Percentiles rank a stretch among this genome's conserved stretches.
Evolutionary conservation across 2,329 filamentous ascomycete genomes (phyloP).

Genomic region (Diaporthe caulivora): DNA sequence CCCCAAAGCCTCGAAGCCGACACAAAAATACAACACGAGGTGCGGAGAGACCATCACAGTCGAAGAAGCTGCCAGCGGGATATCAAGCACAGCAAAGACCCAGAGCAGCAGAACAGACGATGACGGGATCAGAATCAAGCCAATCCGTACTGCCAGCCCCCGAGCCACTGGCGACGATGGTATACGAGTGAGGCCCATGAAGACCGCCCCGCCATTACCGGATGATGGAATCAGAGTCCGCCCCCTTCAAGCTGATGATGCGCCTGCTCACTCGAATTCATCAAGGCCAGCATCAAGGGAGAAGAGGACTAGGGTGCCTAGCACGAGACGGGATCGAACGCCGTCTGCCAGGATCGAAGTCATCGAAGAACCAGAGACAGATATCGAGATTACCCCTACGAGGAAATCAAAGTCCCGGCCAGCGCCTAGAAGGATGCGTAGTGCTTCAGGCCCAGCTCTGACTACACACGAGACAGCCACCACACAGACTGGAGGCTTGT

Average conservation of each 20-base stretch:
- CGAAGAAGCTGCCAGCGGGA: conserved; percentile 46
- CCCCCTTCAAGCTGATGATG: conserved; percentile 42
- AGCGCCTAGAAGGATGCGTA: conserved; percentile 17
- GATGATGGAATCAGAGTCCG: conserved; percentile 53
- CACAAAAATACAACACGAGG: conserved; percentile 45
- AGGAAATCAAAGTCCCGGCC: conserved; percentile 39
- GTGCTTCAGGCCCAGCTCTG: conserved; percentile 35
- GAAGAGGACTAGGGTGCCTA: conserved; percentile 42
- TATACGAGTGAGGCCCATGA: conserved; percentile 48
- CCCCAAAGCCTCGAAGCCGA: conserved; percentile 40
- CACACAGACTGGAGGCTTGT: conserved; percentile 48
- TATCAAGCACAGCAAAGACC: conserved; percentile 39
- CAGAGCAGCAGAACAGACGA: conserved; percentile 40
- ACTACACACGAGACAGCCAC: conserved; percentile 45
- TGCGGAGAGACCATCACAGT: conserved; percentile 52
- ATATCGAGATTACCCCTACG: conserved; percentile 43
- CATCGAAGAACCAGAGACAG: conserved; percentile 53
- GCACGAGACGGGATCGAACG: conserved; percentile 41
- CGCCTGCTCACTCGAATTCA: conserved; percentile 47
- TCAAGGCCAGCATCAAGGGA: conserved; percentile 46
- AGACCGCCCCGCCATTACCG: conserved; percentile 41
- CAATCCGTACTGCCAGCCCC: conserved; percentile 49
- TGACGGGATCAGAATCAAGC: conserved; percentile 54
- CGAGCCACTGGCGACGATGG: conserved; percentile 47
- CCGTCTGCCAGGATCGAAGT: conserved; percentile 47